A percentile compares a stretch with the other conserved stretches of the same genome.
Conservation (phyloP, 495 filamentous ascomycete genomes). For the Cercophora newfieldiana region DNA sequence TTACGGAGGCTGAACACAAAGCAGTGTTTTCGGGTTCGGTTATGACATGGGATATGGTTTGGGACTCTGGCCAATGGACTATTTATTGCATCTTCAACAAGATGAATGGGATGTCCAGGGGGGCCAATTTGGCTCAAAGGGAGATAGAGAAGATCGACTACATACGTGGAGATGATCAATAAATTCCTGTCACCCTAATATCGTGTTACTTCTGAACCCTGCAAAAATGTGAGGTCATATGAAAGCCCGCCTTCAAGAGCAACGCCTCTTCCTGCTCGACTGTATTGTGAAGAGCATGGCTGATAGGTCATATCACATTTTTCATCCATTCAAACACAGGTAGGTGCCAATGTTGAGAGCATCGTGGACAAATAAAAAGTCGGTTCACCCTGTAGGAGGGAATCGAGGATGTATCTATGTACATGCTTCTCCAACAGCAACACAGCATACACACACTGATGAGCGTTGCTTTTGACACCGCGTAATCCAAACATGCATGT, state of each 20-base stretch:
- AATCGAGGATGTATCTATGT: not conserved
- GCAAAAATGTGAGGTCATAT: no score
- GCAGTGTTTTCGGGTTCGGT: slow-evolving; percentile 16
- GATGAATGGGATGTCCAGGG: not conserved
- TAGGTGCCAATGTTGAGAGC: no score
- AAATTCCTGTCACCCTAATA: not conserved
- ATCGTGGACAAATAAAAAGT: not conserved
- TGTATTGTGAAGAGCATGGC: no score
- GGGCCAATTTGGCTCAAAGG: not conserved
- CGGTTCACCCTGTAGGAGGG: not conserved
- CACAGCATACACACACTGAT: not conserved
- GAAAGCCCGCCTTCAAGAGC: no score
- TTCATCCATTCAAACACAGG: no score
- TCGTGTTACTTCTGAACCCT: not conserved
- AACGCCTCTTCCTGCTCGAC: no score
- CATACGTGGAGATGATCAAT: not conserved
- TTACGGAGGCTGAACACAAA: slow-evolving; percentile 21
- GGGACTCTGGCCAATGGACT: not conserved
- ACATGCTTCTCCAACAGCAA: not conserved
- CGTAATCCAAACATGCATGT: not conserved
- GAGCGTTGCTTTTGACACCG: not conserved
- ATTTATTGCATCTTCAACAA: slow-evolving; percentile 18
- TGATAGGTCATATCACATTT: no score
- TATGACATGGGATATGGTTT: slow-evolving; percentile 4
- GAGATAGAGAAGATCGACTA: slow-evolving; percentile 4